A percentile compares a stretch with the other conserved stretches of the same genome.
phyloP scores from a whole-genome alignment of 371 early-diverging fungal species.

The Mucor irregularis region DNA sequence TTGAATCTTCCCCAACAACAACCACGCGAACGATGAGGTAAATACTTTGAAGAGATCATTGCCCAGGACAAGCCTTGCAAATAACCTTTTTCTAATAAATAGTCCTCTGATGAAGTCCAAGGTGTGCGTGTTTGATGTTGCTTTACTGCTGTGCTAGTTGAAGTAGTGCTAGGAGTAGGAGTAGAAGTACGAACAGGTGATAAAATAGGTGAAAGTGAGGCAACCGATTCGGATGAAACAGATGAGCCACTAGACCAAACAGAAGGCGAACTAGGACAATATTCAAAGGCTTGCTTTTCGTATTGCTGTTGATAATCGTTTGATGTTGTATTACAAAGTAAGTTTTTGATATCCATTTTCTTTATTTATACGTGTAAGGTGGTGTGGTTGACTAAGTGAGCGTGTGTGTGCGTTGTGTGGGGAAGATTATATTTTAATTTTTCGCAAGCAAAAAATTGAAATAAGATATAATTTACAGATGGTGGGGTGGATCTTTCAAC shows the following conservation, averaged over 20 bases:
- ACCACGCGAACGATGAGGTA: conserved; percentile 46
- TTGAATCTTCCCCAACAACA: conserved; percentile 51
- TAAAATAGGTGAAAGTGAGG: conserved; percentile 18
- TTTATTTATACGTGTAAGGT: too few relatives aligned
- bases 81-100: conserved; percentile 37
- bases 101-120: conserved; percentile 42
- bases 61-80: conserved; percentile 48
- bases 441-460: conserved; percentile 11
- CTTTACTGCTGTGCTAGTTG: conserved; percentile 1
- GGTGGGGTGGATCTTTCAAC: too few relatives aligned
- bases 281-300: conserved; percentile 10
- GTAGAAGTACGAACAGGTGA: conserved; percentile 1
- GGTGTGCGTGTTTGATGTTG: conserved; percentile 42
- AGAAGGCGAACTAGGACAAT: conserved; percentile 5
- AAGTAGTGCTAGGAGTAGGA: conserved; percentile 19
- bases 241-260: conserved; percentile 19
- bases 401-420: too few relatives aligned
- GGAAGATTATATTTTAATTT: too few relatives aligned
- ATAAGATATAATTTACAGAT: background rate
- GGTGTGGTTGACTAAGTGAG: too few relatives aligned
- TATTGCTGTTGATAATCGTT: conserved; percentile 1
- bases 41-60: conserved; percentile 42
- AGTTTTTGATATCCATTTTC: conserved; percentile 39
- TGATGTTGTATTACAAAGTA: conserved; percentile 27
- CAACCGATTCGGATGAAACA: conserved; percentile 10